A percentile compares a stretch with the other conserved stretches of the same genome.
These are phyloP conservation scores for Moesziomyces aphidis DNA, from an alignment of 1,284 basidiomycete genomes.

Conservation along the genomic window DNA sequence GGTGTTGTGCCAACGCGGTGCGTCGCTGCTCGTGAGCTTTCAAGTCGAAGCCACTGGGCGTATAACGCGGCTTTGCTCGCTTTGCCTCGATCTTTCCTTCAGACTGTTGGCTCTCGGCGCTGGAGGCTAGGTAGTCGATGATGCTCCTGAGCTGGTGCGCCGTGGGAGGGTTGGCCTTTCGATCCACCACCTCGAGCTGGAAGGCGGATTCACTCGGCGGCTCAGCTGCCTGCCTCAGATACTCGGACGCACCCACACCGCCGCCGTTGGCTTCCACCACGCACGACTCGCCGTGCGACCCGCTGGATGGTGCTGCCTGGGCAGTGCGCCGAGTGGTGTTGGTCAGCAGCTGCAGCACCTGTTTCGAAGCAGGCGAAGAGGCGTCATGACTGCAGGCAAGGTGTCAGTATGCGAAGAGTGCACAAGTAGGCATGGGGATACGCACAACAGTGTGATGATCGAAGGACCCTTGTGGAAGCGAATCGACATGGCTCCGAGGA, in stretches of 20 bases:
- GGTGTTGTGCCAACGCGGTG: constrained; percentile 7
- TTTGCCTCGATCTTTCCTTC: not conserved
- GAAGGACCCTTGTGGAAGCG: constrained; percentile 39
- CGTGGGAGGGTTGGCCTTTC: constrained; percentile 26
- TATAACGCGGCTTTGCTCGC: constrained; percentile 1
- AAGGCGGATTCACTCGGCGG: constrained; percentile 2
- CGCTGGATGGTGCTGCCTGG: not conserved
- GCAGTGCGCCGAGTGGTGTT: too few relatives aligned
- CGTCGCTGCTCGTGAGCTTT: constrained; percentile 19
- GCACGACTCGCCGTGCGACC: constrained; percentile 24
- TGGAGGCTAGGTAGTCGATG: constrained; percentile 29
- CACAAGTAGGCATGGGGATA: not conserved
- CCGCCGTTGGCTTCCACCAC: constrained; percentile 27
- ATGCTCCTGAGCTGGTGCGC: constrained; percentile 40
- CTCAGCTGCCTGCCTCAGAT: constrained; percentile 29
- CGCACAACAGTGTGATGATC: constrained; percentile 47
- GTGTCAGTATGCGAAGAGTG: not conserved
- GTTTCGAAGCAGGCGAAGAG: constrained; percentile 23
- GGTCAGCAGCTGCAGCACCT: constrained; percentile 30
- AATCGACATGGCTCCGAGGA: constrained; percentile 26
- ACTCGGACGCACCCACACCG: constrained; percentile 19
- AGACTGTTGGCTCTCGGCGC: not conserved
- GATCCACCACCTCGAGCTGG: constrained; percentile 42
- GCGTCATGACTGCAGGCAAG: constrained; percentile 17
- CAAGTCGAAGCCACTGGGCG: constrained; percentile 8